Conservation (phyloP, 208 protist species). For the Phytomonas serpens region DNA sequence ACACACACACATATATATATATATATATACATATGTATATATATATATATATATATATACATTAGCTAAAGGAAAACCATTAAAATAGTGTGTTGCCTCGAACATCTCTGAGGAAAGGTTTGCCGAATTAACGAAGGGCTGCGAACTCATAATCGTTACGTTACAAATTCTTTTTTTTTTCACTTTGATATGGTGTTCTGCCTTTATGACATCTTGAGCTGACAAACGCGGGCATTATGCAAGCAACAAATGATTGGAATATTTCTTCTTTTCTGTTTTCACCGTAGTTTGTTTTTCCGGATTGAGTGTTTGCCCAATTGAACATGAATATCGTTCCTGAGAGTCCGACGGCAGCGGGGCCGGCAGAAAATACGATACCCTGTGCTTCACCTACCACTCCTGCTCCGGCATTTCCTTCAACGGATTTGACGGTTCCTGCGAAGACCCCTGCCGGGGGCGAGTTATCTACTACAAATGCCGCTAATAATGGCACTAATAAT, state of each 20-base stretch:
- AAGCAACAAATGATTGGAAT: not conserved
- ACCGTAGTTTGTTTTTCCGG: not conserved
- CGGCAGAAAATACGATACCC: not conserved
- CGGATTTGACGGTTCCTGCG: not conserved
- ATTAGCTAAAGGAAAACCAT: constrained; percentile 1
- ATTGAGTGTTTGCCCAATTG: not conserved
- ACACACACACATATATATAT: constrained; percentile 7
- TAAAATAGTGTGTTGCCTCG: not conserved
- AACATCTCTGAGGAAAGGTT: not conserved
- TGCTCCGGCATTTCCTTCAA: not conserved
- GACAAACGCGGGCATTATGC: not conserved
- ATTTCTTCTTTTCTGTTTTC: constrained; percentile 1
- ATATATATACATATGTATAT: constrained; percentile 9
- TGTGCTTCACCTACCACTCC: not conserved
- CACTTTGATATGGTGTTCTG: constrained; percentile 11
- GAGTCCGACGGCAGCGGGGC: not conserved
- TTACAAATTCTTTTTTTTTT: not conserved
- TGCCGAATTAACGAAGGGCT: not conserved
- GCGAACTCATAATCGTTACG: constrained; percentile 1
- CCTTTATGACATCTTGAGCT: constrained; percentile 8
- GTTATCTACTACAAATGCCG: not conserved
- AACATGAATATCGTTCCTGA: not conserved
- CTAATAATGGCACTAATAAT: constrained; percentile 7
- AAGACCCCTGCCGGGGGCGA: not conserved
- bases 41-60: constrained; percentile 5